phyloP scores from a whole-genome alignment of 768 basidiomycete species.

The Coprinopsis sp. region DNA sequence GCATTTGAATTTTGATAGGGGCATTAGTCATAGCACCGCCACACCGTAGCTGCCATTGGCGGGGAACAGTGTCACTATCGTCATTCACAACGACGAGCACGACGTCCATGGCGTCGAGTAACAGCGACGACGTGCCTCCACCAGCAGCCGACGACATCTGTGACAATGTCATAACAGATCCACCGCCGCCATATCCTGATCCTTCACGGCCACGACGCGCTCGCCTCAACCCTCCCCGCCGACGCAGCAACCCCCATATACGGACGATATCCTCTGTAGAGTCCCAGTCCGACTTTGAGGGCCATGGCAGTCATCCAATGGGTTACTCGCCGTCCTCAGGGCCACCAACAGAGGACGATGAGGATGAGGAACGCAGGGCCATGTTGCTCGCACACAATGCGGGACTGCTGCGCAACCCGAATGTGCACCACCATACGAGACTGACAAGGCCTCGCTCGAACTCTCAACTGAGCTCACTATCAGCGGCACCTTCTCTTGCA shows the following conservation, averaged over 20 bases:
- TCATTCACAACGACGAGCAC: too few species aligned
- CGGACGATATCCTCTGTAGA: slow-evolving; percentile 12
- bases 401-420: slow-evolving; percentile 11
- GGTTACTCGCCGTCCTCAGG: slow-evolving; percentile 7
- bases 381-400: slow-evolving; percentile 36
- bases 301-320: not conserved
- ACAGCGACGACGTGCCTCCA: slow-evolving; percentile 5
- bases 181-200: slow-evolving; percentile 67
- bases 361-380: slow-evolving; percentile 40
- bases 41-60: too few species aligned
- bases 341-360: slow-evolving; percentile 22
- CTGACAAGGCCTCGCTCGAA: slow-evolving; percentile 43
- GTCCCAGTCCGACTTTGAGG: slow-evolving; percentile 17
- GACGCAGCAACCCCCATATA: slow-evolving; percentile 13
- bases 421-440: slow-evolving; percentile 20
- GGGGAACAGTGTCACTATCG: too few species aligned
- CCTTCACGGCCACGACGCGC: slow-evolving; percentile 36
- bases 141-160: slow-evolving; percentile 4
- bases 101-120: too few species aligned
- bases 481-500: slow-evolving; percentile 58
- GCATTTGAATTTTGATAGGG: too few species aligned
- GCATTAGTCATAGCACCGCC: too few species aligned
- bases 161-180: slow-evolving; percentile 36
- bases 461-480: slow-evolving; percentile 53
- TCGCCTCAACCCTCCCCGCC: slow-evolving; percentile 24